phyloP scores from a whole-genome alignment of 345 rosid species.

The Melaleuca alternifolia region DNA sequence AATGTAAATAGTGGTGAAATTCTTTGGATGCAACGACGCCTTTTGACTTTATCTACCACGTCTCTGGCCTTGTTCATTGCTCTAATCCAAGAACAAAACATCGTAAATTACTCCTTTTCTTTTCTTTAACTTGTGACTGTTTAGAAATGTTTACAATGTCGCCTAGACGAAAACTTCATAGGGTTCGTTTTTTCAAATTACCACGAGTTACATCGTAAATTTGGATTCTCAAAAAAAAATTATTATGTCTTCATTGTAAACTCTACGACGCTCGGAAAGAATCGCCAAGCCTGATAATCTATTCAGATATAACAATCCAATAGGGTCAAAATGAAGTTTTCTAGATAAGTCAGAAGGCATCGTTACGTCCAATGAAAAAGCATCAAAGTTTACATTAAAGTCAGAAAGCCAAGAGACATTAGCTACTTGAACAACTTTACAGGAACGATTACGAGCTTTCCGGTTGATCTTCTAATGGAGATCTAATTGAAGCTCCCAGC shows the following conservation, averaged over 20 bases:
- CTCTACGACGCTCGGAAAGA: not conserved
- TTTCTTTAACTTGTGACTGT: not conserved
- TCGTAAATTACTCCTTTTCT: not conserved
- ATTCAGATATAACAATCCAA: not conserved
- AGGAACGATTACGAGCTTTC: not conserved
- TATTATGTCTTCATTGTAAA: not conserved
- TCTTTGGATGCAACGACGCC: not conserved
- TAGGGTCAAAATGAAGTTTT: not conserved
- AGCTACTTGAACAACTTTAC: too few species aligned
- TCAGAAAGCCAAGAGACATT: not conserved
- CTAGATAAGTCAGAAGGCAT: not conserved
- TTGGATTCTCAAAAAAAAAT: too few species aligned
- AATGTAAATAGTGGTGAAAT: not conserved
- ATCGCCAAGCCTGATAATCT: not conserved
- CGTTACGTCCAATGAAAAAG: not conserved
- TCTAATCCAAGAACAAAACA: not conserved
- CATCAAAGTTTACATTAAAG: not conserved
- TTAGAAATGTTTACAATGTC: not conserved
- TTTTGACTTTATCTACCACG: not conserved
- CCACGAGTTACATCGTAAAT: too few species aligned
- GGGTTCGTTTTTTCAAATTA: too few species aligned
- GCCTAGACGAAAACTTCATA: not conserved
- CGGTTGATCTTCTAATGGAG: not conserved
- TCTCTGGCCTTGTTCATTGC: not conserved
- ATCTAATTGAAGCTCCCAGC: not conserved